These are phyloP conservation scores for Nitzschia putrida DNA, from an alignment of 108 stramenopile species.

Conservation along the genomic window DNA sequence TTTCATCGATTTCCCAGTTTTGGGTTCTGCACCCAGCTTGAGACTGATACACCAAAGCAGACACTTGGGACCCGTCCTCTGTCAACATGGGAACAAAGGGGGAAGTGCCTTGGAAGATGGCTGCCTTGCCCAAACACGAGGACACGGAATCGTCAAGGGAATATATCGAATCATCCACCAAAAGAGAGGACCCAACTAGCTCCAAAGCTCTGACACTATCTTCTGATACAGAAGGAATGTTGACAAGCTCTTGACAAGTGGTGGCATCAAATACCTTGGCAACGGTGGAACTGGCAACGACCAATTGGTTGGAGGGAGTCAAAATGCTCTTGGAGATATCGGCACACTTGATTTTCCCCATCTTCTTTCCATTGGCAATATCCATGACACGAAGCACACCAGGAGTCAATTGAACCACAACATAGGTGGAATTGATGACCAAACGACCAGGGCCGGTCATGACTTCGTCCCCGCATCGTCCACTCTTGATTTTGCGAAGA, in stretches of 20 bases:
- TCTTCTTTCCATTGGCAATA: slow-evolving; percentile 32
- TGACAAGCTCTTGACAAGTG: slow-evolving; percentile 22
- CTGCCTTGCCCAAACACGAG: neutral
- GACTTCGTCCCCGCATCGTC: neutral
- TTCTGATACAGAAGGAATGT: neutral
- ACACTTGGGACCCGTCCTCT: neutral
- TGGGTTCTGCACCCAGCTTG: slow-evolving; percentile 13
- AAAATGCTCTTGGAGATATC: neutral
- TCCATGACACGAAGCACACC: slow-evolving; percentile 31
- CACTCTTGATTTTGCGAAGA: slow-evolving; percentile 46
- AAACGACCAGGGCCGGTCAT: neutral
- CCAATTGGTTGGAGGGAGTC: slow-evolving; percentile 1
- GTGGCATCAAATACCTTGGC: slow-evolving; percentile 21
- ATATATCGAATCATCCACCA: slow-evolving; percentile 19
- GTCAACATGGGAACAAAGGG: slow-evolving; percentile 29
- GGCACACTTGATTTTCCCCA: slow-evolving; percentile 29
- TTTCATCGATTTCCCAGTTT: slow-evolving; percentile 25
- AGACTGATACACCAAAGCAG: slow-evolving; percentile 29
- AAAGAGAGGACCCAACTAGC: slow-evolving; percentile 2
- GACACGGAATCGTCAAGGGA: slow-evolving; percentile 12
- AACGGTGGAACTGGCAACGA: neutral
- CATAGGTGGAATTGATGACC: slow-evolving; percentile 14
- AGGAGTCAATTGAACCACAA: slow-evolving; percentile 21
- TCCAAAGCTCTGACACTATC: slow-evolving; percentile 11
- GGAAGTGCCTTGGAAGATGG: neutral